phyloP scores from a whole-genome alignment of 2,329 filamentous ascomycete species.

The Trichoderma koningii region DNA sequence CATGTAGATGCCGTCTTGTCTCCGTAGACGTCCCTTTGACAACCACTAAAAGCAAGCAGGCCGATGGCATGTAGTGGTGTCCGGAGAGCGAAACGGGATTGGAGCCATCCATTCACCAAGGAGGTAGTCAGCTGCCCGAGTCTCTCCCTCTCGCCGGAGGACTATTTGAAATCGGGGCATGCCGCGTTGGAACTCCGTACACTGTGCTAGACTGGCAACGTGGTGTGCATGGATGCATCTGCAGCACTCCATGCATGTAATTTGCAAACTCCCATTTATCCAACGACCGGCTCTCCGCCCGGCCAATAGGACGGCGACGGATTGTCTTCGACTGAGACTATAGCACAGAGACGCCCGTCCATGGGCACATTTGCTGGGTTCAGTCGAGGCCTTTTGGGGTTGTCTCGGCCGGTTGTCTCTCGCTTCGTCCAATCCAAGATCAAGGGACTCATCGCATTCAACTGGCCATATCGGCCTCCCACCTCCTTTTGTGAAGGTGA shows the following conservation, averaged over 20 bases:
- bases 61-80: not conserved
- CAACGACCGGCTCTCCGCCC: not conserved
- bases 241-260: not conserved
- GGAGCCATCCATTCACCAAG: not conserved
- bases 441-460: not conserved
- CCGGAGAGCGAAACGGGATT: not conserved
- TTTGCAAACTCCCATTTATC: no score
- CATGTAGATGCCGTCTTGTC: not conserved
- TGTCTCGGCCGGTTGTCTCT: not conserved
- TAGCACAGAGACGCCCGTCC: not conserved
- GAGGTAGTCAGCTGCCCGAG: not conserved
- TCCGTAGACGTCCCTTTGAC: no score
- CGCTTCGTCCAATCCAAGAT: not conserved
- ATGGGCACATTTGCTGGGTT: not conserved
- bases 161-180: not conserved
- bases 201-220: not conserved
- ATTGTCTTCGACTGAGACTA: not conserved
- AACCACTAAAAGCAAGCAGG: not conserved
- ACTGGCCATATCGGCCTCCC: no score
- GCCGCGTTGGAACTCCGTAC: not conserved
- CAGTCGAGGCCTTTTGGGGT: no score
- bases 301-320: not conserved
- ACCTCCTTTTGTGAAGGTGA: no score
- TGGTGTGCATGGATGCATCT: not conserved
- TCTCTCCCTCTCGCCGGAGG: no score